Percentiles rank a stretch among this genome's conserved stretches.
These are phyloP conservation scores for Takashimella koratensis DNA, from an alignment of 1,284 basidiomycete genomes.

Conservation along the genomic window DNA sequence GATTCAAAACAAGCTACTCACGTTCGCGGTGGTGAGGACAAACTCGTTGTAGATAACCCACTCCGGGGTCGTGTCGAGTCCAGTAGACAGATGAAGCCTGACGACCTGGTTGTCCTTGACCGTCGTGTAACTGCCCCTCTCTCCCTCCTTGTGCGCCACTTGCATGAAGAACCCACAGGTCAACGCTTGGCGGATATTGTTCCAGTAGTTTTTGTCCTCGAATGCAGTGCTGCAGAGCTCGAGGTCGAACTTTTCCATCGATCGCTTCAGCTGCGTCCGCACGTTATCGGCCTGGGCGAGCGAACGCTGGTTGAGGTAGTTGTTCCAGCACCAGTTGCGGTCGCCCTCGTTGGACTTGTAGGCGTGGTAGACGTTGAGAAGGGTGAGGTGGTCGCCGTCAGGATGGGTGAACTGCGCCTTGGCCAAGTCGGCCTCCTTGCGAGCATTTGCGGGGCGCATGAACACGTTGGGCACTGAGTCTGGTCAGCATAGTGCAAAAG, in stretches of 20 bases:
- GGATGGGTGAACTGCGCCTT: constrained; percentile 86
- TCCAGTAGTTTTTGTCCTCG: constrained; percentile 75
- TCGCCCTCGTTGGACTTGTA: constrained; percentile 79
- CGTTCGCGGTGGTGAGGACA: constrained; percentile 75
- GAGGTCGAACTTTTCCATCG: constrained; percentile 87
- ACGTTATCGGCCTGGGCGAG: constrained; percentile 93
- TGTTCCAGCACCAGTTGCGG: constrained; percentile 87
- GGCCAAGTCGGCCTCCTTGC: constrained; percentile 87
- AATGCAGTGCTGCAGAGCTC: constrained; percentile 68
- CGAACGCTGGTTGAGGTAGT: constrained; percentile 81
- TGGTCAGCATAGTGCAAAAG: background rate
- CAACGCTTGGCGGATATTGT: constrained; percentile 77
- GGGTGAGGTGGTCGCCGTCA: constrained; percentile 90
- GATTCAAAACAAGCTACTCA: constrained; percentile 24
- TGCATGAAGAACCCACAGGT: constrained; percentile 99
- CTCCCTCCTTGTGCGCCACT: constrained; percentile 91
- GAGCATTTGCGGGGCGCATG: constrained; percentile 80
- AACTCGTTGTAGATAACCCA: constrained; percentile 99
- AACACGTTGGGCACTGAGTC: constrained; percentile 85
- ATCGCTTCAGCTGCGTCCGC: constrained; percentile 82
- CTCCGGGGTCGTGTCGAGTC: constrained; percentile 87
- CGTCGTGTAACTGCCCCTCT: constrained; percentile 78
- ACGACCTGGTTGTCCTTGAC: constrained; percentile 93
- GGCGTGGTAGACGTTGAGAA: constrained; percentile 94
- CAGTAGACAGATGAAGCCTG: constrained; percentile 88